These are phyloP conservation scores for Vickermania spadyakhi DNA, from an alignment of 208 protist genomes.

Conservation along the genomic window DNA sequence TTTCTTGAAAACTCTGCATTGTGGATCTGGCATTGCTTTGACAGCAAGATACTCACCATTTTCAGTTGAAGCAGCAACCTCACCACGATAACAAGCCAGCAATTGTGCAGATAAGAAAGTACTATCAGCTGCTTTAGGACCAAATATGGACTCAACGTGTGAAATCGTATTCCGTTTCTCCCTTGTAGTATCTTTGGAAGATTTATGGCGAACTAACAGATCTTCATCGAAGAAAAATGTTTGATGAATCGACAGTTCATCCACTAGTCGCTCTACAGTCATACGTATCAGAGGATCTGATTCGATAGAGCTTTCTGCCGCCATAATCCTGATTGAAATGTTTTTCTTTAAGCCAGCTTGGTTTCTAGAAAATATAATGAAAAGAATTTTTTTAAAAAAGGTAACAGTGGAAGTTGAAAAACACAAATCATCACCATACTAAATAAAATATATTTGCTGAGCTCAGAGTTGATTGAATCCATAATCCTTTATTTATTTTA, in stretches of 20 bases:
- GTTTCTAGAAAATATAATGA: no score
- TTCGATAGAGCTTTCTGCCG: no score
- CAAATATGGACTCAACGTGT: background rate
- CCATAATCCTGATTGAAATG: no score
- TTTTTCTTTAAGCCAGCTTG: no score
- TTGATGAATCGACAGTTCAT: background rate
- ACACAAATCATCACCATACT: no score
- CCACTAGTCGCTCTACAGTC: slow-evolving; percentile 1
- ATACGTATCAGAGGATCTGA: no score
- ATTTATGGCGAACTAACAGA: background rate
- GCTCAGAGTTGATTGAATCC: no score
- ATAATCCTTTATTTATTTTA: no score
- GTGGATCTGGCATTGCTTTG: slow-evolving; percentile 6
- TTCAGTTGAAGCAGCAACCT: background rate
- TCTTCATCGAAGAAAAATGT: background rate
- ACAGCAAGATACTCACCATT: background rate
- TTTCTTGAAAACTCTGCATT: slow-evolving; percentile 23
- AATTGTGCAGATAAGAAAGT: background rate
- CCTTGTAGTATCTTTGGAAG: background rate
- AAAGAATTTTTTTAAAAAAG: no score
- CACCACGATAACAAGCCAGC: background rate
- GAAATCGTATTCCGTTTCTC: background rate
- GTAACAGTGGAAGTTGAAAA: no score
- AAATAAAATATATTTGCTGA: no score
- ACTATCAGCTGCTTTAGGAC: background rate